Conservation (phyloP, 192 early-diverging fungal genomes). For the Chytriomyces sp. region DNA sequence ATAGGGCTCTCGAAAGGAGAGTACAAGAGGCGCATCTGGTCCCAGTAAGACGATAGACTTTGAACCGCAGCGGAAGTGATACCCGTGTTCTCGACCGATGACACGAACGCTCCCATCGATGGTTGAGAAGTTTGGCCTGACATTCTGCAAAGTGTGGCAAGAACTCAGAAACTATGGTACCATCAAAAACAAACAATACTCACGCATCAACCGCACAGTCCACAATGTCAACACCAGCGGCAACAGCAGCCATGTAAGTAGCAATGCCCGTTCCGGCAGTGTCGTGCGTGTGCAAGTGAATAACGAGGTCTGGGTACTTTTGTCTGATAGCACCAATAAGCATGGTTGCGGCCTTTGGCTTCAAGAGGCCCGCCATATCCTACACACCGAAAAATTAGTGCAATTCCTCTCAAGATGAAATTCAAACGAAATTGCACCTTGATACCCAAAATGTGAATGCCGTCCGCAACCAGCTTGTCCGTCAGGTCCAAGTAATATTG, state of each 20-base stretch:
- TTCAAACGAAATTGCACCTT: constrained; percentile 28
- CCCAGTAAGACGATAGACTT: constrained; percentile 94
- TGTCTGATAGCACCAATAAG: constrained; percentile 86
- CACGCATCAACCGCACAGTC: constrained; percentile 88
- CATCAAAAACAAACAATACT: background rate
- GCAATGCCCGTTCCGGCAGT: constrained; percentile 97
- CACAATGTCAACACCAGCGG: constrained; percentile 88
- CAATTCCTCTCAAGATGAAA: background rate
- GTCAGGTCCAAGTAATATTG: constrained; percentile 92
- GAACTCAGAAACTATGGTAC: background rate
- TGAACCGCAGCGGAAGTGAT: constrained; percentile 78
- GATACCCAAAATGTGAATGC: constrained; percentile 86
- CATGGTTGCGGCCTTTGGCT: constrained; percentile 85
- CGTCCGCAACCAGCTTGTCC: constrained; percentile 82
- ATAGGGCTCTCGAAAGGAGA: constrained; percentile 95
- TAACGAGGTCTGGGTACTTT: constrained; percentile 85
- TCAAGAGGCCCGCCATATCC: constrained; percentile 97
- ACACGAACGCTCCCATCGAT: constrained; percentile 92
- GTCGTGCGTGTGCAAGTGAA: constrained; percentile 97
- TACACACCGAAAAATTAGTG: constrained; percentile 40
- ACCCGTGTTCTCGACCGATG: constrained; percentile 87
- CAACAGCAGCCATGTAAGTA: constrained; percentile 87
- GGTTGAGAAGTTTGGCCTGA: constrained; percentile 96
- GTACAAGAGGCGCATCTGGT: constrained; percentile 92
- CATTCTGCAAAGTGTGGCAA: constrained; percentile 53